Base-by-base conservation (phyloP, 805 yeast species). In the Yarrowia yakushimensis region DNA sequence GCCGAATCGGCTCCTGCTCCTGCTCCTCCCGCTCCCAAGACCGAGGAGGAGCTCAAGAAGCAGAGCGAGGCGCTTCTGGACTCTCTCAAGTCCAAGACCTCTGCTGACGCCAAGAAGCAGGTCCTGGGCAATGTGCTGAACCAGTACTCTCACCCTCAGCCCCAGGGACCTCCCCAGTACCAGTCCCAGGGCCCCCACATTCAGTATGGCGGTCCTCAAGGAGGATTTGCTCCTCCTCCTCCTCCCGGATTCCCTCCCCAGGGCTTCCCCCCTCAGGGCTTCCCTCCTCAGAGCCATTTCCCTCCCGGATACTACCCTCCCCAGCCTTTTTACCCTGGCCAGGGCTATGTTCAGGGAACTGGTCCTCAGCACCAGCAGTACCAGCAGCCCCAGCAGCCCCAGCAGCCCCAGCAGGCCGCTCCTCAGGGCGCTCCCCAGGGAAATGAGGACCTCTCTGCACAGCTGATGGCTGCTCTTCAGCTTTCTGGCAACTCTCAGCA, bases 1-100 rank as follows among this genome's bases (percentile, higher is more conserved):
- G 65, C 70, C 66, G 22, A 64, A 62, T 61, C 71, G 68, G 60
- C 62, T 64, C 42, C 71, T 66, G 55, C 66, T 42, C 36, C 62
- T 42, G 31, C 43, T 46, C 30, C 65, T 60, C 36, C 43, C 17
- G 25, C 60, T 39, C 36, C 36, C 36, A 41, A 55, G 48, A 39
- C 61, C n/a, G 48, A 41, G 22, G 48, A 55, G 48, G 61, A 55
- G 46, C 61, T 39, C 28, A 55, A 55, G 61, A 55, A 55, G 28
- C 61, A 55, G 48, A 39, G 48, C 22, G 61, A 55, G 61, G 48
- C 46, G 4, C 48, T 55, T 9, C 23, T 55, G 30, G 48, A 55
- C 48, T 55, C 61, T 15, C 61, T 55, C 25, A 55, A 55, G 46
- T 55, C 61, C 48, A 39, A 39, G 48, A 28, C 61, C 9, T 28